Evolutionary conservation across 192 early-diverging fungal genomes (phyloP), one percentile per base, ranked within the genome.

Genomic region (Podila minutissima): DNA sequence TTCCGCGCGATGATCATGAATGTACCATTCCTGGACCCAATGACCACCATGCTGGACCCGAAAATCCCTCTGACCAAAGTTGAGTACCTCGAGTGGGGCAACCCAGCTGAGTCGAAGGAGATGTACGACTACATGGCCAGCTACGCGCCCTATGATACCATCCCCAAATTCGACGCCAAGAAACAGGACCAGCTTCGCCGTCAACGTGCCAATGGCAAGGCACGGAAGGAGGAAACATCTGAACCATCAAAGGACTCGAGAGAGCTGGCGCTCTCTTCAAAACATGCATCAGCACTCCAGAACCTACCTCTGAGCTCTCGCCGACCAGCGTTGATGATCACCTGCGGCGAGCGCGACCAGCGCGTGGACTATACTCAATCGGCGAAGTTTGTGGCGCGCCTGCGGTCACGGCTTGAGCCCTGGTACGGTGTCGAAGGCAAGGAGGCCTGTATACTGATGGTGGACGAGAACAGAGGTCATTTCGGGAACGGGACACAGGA

Each of bases 21-120:
- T 53, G 95, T 96, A 0, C 95, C 95, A 0, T 96, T 96, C 88
- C 85, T 96, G 7, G 95, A 96, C 64, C 93, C 94, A 35, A 84
- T 96, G 51, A 92, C 93, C n/a, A 87, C 95, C 19, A 96, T 96
- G 95, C 75, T 94, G 38, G 85, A 89, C 55, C 89, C 94, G 8
- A 71, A 89, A 60, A 85, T 94, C 28, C 94, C 94, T 12, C 64
- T 93, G 15, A 94, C 94, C 12, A 77, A 83, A 64, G 88, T 94
- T 28, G 94, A 95, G 61, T 90, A 89, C 33, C 77, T 89, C 11
- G 94, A 95, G 66, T 95, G 94, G 94, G 94, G 94, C 1, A 88
- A 94, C 69, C 93, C 93, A 12, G 70, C 75, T 2, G 72, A 85
- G 19, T 86, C 84, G 35, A n/a, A 55, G 5, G 58, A 72, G 8